Base-by-base conservation (phyloP, 345 rosid genomes). In the Noccaea caerulescens region DNA sequence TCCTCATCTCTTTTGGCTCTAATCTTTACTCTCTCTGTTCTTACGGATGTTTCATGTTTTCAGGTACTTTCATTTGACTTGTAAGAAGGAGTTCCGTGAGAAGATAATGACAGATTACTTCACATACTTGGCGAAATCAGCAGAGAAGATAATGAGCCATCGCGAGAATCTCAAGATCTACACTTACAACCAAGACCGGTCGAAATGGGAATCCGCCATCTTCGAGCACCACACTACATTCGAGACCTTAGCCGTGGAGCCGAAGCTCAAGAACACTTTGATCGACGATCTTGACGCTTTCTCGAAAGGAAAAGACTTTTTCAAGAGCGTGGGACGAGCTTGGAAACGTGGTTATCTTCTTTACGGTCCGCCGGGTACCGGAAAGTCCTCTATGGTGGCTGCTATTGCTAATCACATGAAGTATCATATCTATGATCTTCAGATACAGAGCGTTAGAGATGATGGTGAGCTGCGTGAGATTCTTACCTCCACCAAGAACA, bases 321-420 rank as follows among this genome's bases (percentile, higher is more conserved):
- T 72, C 33, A 71, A 77, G 65, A 77, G 70, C 13, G 77, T 77
- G 0, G 80, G 80, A 42, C 69, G 73, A 0, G 77, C 80, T 2
- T 77, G 80, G 80, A 77, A 77, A 14, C 77, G 80, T 2, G 77
- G 80, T 0, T 77, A 77, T 61, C 77, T 77, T 52, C 80, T 77
- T 10, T 72, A 77, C 5, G 80, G 80, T 18, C 80, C 80, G 6
- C 80, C 80, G 0, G 77, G 80, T 10, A 77, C 80, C 0, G 80
- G 80, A 10, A 72, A 77, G 14, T 72, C 80, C 0, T 77, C 80
- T 8, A 73, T 77, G 66, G 80, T 77, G 0, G 80, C 80, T 38
- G 80, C 80, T n/a, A 72, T 77, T 37, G 77, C 80, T n/a, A 77
- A 72, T 60, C 69, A 77, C 20, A 77, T 77, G 80, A 77, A 72